Base-by-base conservation (phyloP, 108 stramenopile genomes). In the Skeletonema grethae region DNA sequence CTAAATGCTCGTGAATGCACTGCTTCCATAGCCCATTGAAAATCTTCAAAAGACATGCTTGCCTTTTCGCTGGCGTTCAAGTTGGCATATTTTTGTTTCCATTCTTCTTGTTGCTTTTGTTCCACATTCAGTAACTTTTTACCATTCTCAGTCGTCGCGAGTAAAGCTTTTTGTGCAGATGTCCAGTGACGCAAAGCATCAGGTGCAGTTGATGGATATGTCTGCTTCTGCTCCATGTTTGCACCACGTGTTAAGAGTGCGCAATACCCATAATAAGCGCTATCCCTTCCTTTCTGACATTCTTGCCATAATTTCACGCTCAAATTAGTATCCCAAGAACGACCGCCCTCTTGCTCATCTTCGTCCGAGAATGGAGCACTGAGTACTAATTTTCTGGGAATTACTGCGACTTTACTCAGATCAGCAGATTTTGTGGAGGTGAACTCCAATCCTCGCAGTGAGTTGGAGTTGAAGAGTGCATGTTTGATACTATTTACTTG, bases 1-100 rank as follows among this genome's bases (percentile, higher is more conserved):
- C 84, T 60, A 68, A 92, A 92, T 24, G 88, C 87, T 34, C 91
- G 74, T 20, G 87, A 88, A 74, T 92, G 87, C 9, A 92, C 91
- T 20, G 84, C 91, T 63, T 92, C 91, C 91, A 92, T 90, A 55
- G 86, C 82, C 91, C 91, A 92, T 63, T 69, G 53, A 66, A 92
- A 92, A 57, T 88, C 69, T 57, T 90, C 85, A 70, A 70, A 84
- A 1, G 85, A 77, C 72, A 90, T 85, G 13, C 63, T 70, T 10
- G 65, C 50, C 25, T 53, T 82, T 22, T 55, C 61, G 15, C 24
- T 22, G 7, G 60, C 3, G 35, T 46, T 57, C 16, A 75, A 30
- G 4, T 61, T 67, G 28, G 80, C 28, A 75, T 86, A 92, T 55
- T 92, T 92, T 7, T 62, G 55, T 55, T 43, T 83, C 91, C 91